These are phyloP conservation scores for Fusarium nodosum DNA, from an alignment of 2,329 filamentous ascomycete genomes.

Conservation along the genomic window DNA sequence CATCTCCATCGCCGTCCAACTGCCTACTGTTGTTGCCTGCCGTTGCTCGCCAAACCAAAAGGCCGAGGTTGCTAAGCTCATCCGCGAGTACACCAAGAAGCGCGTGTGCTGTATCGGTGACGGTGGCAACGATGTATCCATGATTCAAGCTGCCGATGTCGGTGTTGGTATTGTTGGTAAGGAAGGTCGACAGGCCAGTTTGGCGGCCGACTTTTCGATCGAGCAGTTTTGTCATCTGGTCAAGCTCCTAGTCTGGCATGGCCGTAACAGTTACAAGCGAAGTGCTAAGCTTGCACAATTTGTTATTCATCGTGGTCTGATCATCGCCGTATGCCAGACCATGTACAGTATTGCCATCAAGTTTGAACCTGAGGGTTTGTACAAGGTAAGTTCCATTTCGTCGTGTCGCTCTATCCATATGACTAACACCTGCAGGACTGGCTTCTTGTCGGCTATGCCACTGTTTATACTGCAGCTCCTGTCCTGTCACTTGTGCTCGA, in stretches of 20 bases:
- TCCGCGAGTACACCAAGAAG: conserved; percentile 92
- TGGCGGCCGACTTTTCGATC: conserved; percentile 97
- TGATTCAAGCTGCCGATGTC: conserved; percentile 99
- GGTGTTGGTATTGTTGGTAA: conserved; percentile 98
- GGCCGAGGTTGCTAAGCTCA: conserved; percentile 90
- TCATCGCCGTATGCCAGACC: conserved; percentile 95
- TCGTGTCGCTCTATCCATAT: neutral
- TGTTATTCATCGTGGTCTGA: conserved; percentile 95
- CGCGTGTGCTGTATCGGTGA: conserved; percentile 98
- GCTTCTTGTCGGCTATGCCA: conserved; percentile 96
- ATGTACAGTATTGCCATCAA: conserved; percentile 95
- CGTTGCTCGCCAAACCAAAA: conserved; percentile 98
- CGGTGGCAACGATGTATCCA: conserved; percentile 97
- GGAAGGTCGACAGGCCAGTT: conserved; percentile 92
- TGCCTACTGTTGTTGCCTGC: conserved; percentile 95
- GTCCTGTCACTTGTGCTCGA: conserved; percentile 96
- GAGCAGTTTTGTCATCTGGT: conserved; percentile 95
- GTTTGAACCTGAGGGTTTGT: conserved; percentile 94
- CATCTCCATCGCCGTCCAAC: conserved; percentile 85
- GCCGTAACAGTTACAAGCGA: conserved; percentile 96
- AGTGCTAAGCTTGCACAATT: conserved; percentile 97
- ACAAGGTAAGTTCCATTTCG: conserved; percentile 68
- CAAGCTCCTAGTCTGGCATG: conserved; percentile 98
- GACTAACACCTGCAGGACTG: conserved; percentile 73
- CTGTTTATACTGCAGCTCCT: conserved; percentile 92